Evolutionary conservation across 148 eudicot species (phyloP), one percentile per base, ranked within the genome.

Genomic region (Arbutus unedo): DNA sequence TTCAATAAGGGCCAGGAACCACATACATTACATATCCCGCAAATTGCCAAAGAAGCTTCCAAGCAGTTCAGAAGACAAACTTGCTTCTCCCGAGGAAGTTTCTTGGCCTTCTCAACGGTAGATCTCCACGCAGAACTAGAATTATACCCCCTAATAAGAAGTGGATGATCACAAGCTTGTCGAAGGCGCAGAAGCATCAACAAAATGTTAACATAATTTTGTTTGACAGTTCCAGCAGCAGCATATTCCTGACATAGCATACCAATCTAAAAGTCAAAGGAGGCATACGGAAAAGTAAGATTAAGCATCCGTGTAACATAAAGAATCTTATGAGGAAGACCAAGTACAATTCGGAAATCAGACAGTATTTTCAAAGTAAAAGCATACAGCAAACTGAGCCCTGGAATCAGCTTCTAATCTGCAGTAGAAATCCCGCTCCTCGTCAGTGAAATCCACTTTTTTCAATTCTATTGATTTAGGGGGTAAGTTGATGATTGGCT

Each of bases 131-230:
- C 80, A 5, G 94, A 85, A 83, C 82, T 89, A 79, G 98, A 87
- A 80, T 84, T 87, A 84, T 81, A 89, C 25, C 94, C 96, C 84
- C 83, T 84, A 54, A 93, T 93, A 84, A 97, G 96, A 81, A 91
- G 87, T 64, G 99, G 99, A 86, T 97, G 99, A 86, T 97, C 97
- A 81, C 99, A 97, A 83, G 99, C 97, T 92, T 97, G 99, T 66
- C 99, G 90, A 85, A 97, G 99, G 77, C 98, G 96, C 56, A 97
- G 81, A 75, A 97, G 97, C 97, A 97, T 85, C 90, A 97, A 86
- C 83, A 94, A 88, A 60, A 97, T 94, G 87, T 93, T 97, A 10
- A 94, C 97, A 89, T 94, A 97, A 84, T 97, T 94, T 87, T 97
- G 94, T 82, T 94, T 85, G 21, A 97, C 98, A 31, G 99, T 97